These are phyloP conservation scores for Hanseniaspora nectarophila DNA, from an alignment of 805 yeast genomes.

Conservation along the genomic window DNA sequence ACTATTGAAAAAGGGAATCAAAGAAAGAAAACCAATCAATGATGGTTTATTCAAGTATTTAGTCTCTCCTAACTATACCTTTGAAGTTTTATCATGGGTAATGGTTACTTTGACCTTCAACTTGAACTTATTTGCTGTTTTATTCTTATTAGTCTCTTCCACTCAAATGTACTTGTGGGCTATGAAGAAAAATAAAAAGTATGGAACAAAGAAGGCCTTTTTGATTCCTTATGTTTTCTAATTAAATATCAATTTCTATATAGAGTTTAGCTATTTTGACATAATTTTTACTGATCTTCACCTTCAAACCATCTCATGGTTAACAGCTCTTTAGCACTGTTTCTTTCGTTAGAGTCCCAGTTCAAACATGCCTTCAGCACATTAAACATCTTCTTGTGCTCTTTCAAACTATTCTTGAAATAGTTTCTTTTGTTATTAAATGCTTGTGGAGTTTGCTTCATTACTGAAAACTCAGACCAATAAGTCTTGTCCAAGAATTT, in stretches of 20 bases:
- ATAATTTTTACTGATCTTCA: constrained; percentile 3
- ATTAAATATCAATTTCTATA: background rate
- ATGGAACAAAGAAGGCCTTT: constrained; percentile 69
- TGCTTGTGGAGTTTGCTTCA: constrained; percentile 16
- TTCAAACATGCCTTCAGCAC: constrained; percentile 46
- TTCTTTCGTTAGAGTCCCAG: constrained; percentile 46
- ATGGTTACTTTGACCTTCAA: constrained; percentile 50
- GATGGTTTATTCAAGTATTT: constrained; percentile 76
- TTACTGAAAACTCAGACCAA: constrained; percentile 6
- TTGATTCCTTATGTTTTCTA: constrained; percentile 63
- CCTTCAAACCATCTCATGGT: constrained; percentile 49
- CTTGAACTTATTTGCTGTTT: constrained; percentile 63
- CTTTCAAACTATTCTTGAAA: constrained; percentile 28
- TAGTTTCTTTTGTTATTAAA: constrained; percentile 24
- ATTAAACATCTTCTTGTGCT: constrained; percentile 37
- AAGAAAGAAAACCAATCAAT: constrained; percentile 36
- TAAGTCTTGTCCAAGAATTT: constrained; percentile 30
- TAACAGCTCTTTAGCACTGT: constrained; percentile 46
- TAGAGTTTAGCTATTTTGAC: background rate
- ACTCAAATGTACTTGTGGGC: constrained; percentile 91
- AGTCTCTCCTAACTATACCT: constrained; percentile 90
- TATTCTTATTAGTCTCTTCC: constrained; percentile 60
- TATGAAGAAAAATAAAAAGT: constrained; percentile 65
- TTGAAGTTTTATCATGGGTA: constrained; percentile 71
- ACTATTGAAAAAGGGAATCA: constrained; percentile 28